Evolutionary conservation across 495 filamentous ascomycete genomes (phyloP), one percentile per base, ranked within the genome.

Genomic region (Symbiotaphrina buchneri): DNA sequence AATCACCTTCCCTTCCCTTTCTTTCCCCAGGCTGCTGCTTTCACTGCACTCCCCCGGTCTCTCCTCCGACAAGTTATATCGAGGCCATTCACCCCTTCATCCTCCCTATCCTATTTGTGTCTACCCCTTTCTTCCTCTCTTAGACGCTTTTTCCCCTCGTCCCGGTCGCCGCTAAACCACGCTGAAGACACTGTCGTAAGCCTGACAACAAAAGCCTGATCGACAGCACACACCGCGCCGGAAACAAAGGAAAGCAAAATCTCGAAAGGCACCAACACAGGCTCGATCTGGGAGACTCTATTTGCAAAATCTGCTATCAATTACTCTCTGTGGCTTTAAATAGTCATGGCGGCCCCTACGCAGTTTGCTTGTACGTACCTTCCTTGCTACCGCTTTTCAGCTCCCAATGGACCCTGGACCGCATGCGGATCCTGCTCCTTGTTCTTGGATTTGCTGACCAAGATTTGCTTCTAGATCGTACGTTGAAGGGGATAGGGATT

Each of bases 401-500:
- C 15, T 16, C 15, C 14, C 10, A 30, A 8, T 30, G 28, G 14
- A 16, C 14, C 21, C 4, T 3, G 4, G 26, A 13, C 25, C 6
- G 4, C 21, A 1, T 26, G n/a, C n/a, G n/a, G n/a, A n/a, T n/a
- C n/a, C n/a, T n/a, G n/a, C 6, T 20, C 10, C 5, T 19, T 5
- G 15, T 19, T 27, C 20, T 32, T 22, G 3, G 5, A 28, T 15
- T 18, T 38, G 23, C 25, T 40, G 20, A 31, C 36, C 35, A 31
- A 38, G 23, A 4, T 13, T 22, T 27, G 7, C 2, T 18, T 16
- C 15, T 42, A 76, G 71, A 75, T 65, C 80, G 87, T 48, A 93
- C 87, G 51, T 72, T 85, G 54, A 94, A 93, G 68, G 75, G 71
- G 41, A 81, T 97, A 59, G 83, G 84, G 43, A 65, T 94, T 53